A percentile compares a stretch with the other conserved stretches of the same genome.
phyloP scores from a whole-genome alignment of 495 filamentous ascomycete genomes.

The Daldinia vernicosa region DNA sequence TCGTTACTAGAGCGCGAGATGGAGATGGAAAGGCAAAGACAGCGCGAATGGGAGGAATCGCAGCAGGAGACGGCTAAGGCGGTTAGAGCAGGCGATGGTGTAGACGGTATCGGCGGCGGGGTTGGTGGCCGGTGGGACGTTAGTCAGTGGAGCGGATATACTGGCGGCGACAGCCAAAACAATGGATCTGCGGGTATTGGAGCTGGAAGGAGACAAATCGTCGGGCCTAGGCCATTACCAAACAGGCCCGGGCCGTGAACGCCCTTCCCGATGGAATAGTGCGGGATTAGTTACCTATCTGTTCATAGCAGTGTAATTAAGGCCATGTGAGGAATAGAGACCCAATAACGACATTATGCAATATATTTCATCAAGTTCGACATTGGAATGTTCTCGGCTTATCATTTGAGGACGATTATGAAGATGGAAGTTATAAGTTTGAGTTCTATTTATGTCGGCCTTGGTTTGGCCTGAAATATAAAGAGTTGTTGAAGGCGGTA shows the following conservation, averaged over 20 bases:
- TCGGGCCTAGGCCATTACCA: slow-evolving; percentile 74
- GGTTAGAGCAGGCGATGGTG: slow-evolving; percentile 55
- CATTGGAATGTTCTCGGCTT: not conserved
- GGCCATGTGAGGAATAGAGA: not conserved
- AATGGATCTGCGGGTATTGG: slow-evolving; percentile 73
- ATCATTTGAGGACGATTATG: not conserved
- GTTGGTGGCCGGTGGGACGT: slow-evolving; percentile 81
- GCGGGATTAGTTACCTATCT: not conserved
- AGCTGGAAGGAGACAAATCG: slow-evolving; percentile 81
- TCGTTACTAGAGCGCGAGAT: slow-evolving; percentile 93
- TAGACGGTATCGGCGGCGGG: slow-evolving; percentile 64
- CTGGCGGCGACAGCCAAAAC: slow-evolving; percentile 87
- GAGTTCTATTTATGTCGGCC: no score
- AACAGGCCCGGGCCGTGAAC: slow-evolving; percentile 37
- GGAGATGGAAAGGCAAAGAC: slow-evolving; percentile 91
- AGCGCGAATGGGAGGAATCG: slow-evolving; percentile 94
- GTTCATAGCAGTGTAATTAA: not conserved
- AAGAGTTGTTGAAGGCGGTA: no score
- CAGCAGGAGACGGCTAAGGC: slow-evolving; percentile 76
- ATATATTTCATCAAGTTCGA: not conserved
- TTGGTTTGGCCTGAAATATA: no score
- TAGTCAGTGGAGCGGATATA: slow-evolving; percentile 82
- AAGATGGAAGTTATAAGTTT: no score
- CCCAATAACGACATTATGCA: not conserved
- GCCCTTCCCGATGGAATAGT: no score